Evolutionary conservation across 495 filamentous ascomycete genomes (phyloP).

Genomic region (Geoglossum glabrum): DNA sequence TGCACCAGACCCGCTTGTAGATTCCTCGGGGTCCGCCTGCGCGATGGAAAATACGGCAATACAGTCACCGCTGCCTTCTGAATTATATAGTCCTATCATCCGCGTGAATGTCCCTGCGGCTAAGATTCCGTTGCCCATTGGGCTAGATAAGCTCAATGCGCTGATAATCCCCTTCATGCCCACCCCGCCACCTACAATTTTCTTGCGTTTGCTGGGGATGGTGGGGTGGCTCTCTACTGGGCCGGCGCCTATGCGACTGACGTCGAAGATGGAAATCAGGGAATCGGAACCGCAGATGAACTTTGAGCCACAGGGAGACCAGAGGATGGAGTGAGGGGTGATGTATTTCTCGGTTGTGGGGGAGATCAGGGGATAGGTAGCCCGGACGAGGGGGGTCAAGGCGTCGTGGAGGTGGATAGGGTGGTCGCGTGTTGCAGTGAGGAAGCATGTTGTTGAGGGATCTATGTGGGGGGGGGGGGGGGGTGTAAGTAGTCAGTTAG

Average conservation of each 20-base stretch:
- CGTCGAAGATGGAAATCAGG: slow-evolving; percentile 59
- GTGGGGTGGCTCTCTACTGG: slow-evolving; percentile 42
- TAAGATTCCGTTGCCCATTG: slow-evolving; percentile 31
- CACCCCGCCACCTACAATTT: slow-evolving; percentile 44
- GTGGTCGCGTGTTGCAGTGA: slow-evolving; percentile 36
- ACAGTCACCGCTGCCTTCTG: slow-evolving; percentile 39
- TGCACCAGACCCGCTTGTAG: background rate
- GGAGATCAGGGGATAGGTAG: slow-evolving; percentile 51
- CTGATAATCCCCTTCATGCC: slow-evolving; percentile 76
- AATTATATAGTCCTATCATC: slow-evolving; percentile 56
- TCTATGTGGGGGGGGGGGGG: slow-evolving; percentile 28
- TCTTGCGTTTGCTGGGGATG: slow-evolving; percentile 52
- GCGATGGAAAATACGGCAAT: slow-evolving; percentile 44
- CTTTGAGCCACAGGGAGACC: slow-evolving; percentile 33
- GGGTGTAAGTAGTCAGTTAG: too few relatives aligned
- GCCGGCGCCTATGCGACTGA: slow-evolving; percentile 39
- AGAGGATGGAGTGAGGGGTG: slow-evolving; percentile 54
- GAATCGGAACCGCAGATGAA: slow-evolving; percentile 58
- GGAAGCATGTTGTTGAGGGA: slow-evolving; percentile 37
- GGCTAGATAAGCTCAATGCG: slow-evolving; percentile 30
- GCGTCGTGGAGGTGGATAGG: slow-evolving; percentile 56
- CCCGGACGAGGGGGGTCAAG: slow-evolving; percentile 24
- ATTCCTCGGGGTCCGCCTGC: slow-evolving; percentile 10
- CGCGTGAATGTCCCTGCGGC: slow-evolving; percentile 72
- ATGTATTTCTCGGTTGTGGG: slow-evolving; percentile 62